Percentiles rank a stretch among this genome's conserved stretches.
Evolutionary conservation across 176 grass and related monocot species (phyloP).

Genomic region (sorghum (Sorghum bicolor)): Sorghum_bicolor_NCBIv3 NC_012873.2:61933001-61933500

Average conservation of each 20-base stretch:
- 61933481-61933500: neutral
- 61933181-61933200: neutral
- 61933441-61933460: slow-evolving; percentile 30
- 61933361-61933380: neutral
- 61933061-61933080: neutral
- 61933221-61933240: neutral
- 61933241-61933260: neutral
- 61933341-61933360: slow-evolving; percentile 34
- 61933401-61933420: slow-evolving; percentile 14
- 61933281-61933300: neutral
- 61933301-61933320: slow-evolving; percentile 11
- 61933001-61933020: neutral
- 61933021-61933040: neutral
- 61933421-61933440: slow-evolving; percentile 26
- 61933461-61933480: slow-evolving; percentile 38
- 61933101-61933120: neutral
- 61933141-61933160: neutral
- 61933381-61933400: neutral
- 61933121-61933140: neutral
- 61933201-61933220: neutral
- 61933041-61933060: neutral
- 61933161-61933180: neutral
- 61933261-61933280: neutral
- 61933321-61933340: slow-evolving; percentile 10
- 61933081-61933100: neutral